Percentiles rank a stretch among this genome's conserved stretches.
Conservation (phyloP, 2,329 filamentous ascomycete species). For the Paecilomyces formosus region DNA sequence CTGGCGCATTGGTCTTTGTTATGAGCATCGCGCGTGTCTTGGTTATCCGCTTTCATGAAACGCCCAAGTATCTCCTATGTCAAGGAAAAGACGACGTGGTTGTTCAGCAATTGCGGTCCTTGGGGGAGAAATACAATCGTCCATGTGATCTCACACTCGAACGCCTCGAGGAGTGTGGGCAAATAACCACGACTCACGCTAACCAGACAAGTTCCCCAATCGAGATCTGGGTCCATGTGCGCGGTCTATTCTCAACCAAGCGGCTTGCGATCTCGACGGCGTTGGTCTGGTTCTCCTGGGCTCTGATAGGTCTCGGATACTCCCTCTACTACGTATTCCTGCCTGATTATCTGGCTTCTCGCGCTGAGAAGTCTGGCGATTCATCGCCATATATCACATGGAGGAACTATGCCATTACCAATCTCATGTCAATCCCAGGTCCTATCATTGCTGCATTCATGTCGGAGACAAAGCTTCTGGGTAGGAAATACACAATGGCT, state of each 20-base stretch:
- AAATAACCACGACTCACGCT: constrained; percentile 18
- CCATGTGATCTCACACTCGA: constrained; percentile 47
- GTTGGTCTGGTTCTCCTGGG: constrained; percentile 64
- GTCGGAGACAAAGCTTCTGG: constrained; percentile 52
- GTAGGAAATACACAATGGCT: constrained; percentile 58
- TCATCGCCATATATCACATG: constrained; percentile 52
- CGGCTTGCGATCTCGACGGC: constrained; percentile 54
- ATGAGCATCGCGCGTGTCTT: constrained; percentile 48
- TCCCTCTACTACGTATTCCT: constrained; percentile 71
- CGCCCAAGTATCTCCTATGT: constrained; percentile 50
- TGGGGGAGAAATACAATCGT: constrained; percentile 47
- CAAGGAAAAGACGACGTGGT: constrained; percentile 48
- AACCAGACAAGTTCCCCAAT: constrained; percentile 27
- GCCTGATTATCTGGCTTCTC: constrained; percentile 53
- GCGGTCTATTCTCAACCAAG: constrained; percentile 57
- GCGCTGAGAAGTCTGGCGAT: constrained; percentile 51
- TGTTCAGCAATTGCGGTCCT: constrained; percentile 41
- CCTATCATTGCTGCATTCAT: constrained; percentile 63
- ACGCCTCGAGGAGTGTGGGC: constrained; percentile 40
- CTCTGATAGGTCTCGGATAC: constrained; percentile 63
- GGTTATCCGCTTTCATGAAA: constrained; percentile 48
- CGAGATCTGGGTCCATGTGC: constrained; percentile 47
- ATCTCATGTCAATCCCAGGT: constrained; percentile 59
- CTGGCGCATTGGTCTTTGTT: constrained; percentile 47
- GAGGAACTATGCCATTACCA: constrained; percentile 66